Evolutionary conservation across 208 protist genomes (phyloP), one percentile per base, ranked within the genome.

Genomic region (Phytomonas francai): DNA sequence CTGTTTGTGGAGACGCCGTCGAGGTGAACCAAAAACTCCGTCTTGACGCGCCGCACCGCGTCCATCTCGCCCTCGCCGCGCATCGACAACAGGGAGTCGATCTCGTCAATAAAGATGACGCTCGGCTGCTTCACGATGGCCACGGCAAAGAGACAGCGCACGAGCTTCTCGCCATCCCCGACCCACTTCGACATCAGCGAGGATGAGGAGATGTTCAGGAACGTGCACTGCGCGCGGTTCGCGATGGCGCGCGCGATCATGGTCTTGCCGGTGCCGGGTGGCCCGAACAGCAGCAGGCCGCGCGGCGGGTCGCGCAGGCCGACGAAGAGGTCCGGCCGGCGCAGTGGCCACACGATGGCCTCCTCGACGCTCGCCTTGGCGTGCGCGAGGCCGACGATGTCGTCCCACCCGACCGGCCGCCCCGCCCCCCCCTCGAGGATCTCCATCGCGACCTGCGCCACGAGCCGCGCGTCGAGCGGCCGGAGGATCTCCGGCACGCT

Each of bases 1-100:
- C 77, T 69, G 49, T 86, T 76, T 11, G 87, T 91, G 30, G 78
- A 81, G 30, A 91, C 93, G 32, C 90, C 93, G 67, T 96, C 89
- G 19, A 94, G 77, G 83, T 99, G 98, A 32, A 99, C 97, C 0
- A 99, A 80, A 65, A 99, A 99, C 80, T 99, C 98, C 29, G 98
- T 99, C 81, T 99, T 99, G n/a, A 99, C 90, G 39, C 98, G 81
- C 32, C 98, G 78, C 7, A 97, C 83, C 0, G 80, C 76, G 63
- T 96, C 91, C 71, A 84, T 84, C 75, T 94, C 91, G 0, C 84
- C 85, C 45, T 94, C 89, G 3, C 80, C 80, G 32, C 95, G 83
- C 74, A 73, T 74, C 7, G 89, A 89, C 29, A 97, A 84, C 9
- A 98, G 74, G 0, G 85, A 89, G 75, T 99, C 98, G 49, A 98